phyloP scores from a whole-genome alignment of 345 rosid genomes.

The Eucalyptus tenuipes region DNA sequence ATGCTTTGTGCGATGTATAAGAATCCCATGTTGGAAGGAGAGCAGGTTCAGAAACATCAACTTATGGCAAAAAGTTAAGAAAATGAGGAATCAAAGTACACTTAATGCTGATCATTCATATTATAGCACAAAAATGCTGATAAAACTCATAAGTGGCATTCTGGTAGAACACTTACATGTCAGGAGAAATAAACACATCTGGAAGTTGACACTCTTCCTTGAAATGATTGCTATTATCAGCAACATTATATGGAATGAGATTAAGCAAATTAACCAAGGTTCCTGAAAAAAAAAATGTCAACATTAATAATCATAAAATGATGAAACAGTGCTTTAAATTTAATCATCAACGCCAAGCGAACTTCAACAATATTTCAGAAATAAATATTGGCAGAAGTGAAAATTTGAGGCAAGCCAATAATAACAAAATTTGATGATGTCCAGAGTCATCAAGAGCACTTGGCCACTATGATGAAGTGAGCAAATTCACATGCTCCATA shows the following conservation, averaged over 20 bases:
- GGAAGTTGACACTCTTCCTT: slow-evolving; percentile 65
- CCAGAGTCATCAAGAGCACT: neutral
- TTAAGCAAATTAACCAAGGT: slow-evolving; percentile 62
- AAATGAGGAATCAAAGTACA: neutral
- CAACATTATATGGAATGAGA: slow-evolving; percentile 52
- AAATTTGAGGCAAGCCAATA: neutral
- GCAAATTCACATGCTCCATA: neutral
- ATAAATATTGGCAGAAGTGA: neutral
- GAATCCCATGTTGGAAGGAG: neutral
- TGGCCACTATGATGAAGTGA: neutral
- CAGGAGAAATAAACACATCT: slow-evolving; percentile 68
- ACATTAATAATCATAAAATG: neutral
- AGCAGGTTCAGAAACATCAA: neutral
- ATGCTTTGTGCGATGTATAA: neutral
- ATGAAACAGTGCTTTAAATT: neutral
- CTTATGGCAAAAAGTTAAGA: neutral
- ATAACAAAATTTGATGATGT: neutral
- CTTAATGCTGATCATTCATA: neutral
- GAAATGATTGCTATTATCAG: slow-evolving; percentile 41
- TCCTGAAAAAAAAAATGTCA: slow-evolving; percentile 30
- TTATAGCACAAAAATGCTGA: neutral
- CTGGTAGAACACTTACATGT: slow-evolving; percentile 40
- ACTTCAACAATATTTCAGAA: neutral
- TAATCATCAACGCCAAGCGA: neutral
- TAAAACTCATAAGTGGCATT: neutral